A percentile compares a stretch with the other conserved stretches of the same genome.
phyloP scores from a whole-genome alignment of 23 red algal genomes.

The Pyropia haitanensis region DNA sequence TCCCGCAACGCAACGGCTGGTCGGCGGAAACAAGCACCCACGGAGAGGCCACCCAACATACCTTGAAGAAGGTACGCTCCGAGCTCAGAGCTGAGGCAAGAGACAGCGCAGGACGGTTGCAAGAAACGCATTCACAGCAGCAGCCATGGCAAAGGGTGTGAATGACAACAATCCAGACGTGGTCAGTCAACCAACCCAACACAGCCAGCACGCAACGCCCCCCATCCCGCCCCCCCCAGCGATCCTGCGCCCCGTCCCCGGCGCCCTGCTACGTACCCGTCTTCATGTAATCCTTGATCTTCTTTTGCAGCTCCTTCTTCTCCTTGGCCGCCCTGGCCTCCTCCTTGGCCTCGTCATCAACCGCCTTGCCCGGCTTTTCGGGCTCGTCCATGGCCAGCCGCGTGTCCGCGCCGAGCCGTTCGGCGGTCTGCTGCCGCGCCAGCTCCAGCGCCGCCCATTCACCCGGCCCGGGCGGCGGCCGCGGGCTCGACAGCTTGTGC shows the following conservation, averaged over 20 bases:
- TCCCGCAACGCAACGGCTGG: too few species aligned
- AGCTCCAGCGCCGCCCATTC: background rate
- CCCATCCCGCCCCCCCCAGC: background rate
- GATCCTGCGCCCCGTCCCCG: background rate
- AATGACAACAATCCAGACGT: background rate
- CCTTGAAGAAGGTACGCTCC: too few species aligned
- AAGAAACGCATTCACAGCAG: background rate
- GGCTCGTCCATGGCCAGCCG: background rate
- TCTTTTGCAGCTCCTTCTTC: slow-evolving; percentile 6
- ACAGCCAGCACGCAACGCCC: background rate
- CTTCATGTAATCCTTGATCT: slow-evolving; percentile 1
- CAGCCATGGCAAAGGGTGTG: background rate
- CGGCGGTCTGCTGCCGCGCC: background rate
- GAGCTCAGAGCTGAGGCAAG: too few species aligned
- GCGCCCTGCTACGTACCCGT: background rate
- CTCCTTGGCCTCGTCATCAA: background rate
- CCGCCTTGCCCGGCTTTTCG: background rate
- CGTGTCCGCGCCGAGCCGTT: background rate
- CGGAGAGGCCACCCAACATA: too few species aligned
- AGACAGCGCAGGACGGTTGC: background rate
- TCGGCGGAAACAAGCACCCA: too few species aligned
- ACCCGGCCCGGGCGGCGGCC: background rate
- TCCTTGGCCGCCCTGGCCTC: background rate
- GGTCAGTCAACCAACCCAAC: background rate
- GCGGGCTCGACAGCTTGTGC: background rate